Evolutionary conservation across 352 stramenopile genomes (phyloP).

Genomic region (Phytophthora hybrid): DNA sequence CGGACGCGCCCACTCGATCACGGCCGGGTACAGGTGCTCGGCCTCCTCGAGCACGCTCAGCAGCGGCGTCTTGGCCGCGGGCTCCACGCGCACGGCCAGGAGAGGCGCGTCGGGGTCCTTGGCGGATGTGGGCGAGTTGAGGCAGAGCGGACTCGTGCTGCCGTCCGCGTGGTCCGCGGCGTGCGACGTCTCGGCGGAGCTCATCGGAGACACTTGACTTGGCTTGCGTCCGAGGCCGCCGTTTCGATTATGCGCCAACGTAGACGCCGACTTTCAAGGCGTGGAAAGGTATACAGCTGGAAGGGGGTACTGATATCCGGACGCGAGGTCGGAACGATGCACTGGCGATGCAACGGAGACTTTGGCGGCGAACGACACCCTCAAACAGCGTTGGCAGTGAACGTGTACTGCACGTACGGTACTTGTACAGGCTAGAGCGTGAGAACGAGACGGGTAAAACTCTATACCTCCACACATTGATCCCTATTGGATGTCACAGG

Average conservation of each 20-base stretch:
- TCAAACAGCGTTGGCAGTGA: too few relatives aligned
- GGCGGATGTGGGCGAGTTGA: slow-evolving; percentile 6
- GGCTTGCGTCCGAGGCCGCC: slow-evolving; percentile 16
- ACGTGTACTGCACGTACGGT: too few relatives aligned
- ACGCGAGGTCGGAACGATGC: slow-evolving; percentile 19
- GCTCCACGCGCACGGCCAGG: slow-evolving; percentile 1
- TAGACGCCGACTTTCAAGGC: neutral
- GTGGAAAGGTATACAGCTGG: neutral
- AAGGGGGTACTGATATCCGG: neutral
- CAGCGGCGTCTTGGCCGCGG: slow-evolving; percentile 26
- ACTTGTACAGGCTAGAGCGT: too few relatives aligned
- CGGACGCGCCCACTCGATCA: slow-evolving; percentile 67
- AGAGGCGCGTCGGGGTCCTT: neutral
- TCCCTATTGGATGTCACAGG: too few relatives aligned
- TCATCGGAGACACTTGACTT: slow-evolving; percentile 25
- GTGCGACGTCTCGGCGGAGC: slow-evolving; percentile 1
- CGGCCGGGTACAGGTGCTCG: slow-evolving; percentile 59
- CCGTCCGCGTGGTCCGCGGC: neutral
- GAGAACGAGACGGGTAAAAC: too few relatives aligned
- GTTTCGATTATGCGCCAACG: slow-evolving; percentile 30
- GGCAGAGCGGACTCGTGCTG: slow-evolving; percentile 11
- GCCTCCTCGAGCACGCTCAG: slow-evolving; percentile 52
- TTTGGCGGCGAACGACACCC: slow-evolving; percentile 10
- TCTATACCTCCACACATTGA: too few relatives aligned
- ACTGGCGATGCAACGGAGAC: slow-evolving; percentile 14